phyloP scores from a whole-genome alignment of 2,329 filamentous ascomycete genomes.

The Phymatotrichopsis omnivora region DNA sequence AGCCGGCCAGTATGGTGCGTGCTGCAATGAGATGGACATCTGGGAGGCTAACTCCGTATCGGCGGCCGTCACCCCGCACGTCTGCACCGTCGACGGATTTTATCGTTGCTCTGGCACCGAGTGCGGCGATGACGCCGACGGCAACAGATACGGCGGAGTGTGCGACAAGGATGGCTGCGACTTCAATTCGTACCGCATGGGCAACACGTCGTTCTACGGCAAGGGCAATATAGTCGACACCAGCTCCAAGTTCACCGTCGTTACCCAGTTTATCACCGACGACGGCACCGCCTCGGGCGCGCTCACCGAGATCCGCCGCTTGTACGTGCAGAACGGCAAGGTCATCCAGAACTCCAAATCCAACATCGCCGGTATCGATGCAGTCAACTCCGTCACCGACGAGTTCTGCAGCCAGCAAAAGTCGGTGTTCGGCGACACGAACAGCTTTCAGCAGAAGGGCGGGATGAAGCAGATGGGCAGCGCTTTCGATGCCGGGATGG shows the following conservation, averaged over 20 bases:
- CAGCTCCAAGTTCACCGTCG: slow-evolving; percentile 50
- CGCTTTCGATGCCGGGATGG: slow-evolving; percentile 50
- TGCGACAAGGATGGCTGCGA: slow-evolving; percentile 63
- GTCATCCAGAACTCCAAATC: slow-evolving; percentile 48
- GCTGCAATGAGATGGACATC: slow-evolving; percentile 60
- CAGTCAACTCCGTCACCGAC: slow-evolving; percentile 47
- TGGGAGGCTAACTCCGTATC: slow-evolving; percentile 61
- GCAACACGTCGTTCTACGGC: slow-evolving; percentile 54
- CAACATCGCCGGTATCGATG: slow-evolving; percentile 39
- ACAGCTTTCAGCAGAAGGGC: slow-evolving; percentile 46
- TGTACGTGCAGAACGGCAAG: slow-evolving; percentile 54
- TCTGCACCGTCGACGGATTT: slow-evolving; percentile 46
- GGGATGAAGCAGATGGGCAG: slow-evolving; percentile 47
- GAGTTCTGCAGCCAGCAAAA: slow-evolving; percentile 50
- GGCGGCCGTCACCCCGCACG: slow-evolving; percentile 55
- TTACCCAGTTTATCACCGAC: slow-evolving; percentile 54
- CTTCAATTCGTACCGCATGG: slow-evolving; percentile 59
- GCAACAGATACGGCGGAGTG: slow-evolving; percentile 48
- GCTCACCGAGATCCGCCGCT: slow-evolving; percentile 51
- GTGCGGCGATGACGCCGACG: slow-evolving; percentile 45
- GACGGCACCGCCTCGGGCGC: slow-evolving; percentile 43
- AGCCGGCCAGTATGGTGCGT: slow-evolving; percentile 46
- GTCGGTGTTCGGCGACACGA: slow-evolving; percentile 45
- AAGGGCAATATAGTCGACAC: slow-evolving; percentile 50
- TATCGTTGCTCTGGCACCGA: slow-evolving; percentile 42